Evolutionary conservation across 148 eudicot genomes (phyloP).

Genomic region (Camellia lanceoleosa): DNA sequence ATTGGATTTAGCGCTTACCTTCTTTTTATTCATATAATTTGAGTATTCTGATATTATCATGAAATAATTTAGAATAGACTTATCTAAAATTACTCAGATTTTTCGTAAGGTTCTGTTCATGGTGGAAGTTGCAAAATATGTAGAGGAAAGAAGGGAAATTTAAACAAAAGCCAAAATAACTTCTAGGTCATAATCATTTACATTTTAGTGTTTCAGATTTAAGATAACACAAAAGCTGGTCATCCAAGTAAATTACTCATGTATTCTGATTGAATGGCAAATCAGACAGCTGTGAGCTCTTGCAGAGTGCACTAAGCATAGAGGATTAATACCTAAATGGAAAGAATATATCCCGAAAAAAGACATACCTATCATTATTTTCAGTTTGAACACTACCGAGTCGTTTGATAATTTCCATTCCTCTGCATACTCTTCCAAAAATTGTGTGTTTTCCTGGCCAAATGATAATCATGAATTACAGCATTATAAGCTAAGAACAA

Average conservation of each 20-base stretch:
- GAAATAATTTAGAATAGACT: background rate
- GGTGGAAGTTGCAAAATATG: background rate
- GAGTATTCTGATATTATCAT: background rate
- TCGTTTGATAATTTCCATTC: constrained; percentile 95
- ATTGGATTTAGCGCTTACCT: background rate
- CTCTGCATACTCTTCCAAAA: constrained; percentile 87
- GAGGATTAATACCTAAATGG: background rate
- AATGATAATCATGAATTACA: background rate
- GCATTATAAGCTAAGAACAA: background rate
- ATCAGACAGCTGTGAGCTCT: background rate
- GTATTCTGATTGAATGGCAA: background rate
- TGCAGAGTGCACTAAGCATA: background rate
- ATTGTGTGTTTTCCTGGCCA: constrained; percentile 91
- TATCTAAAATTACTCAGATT: background rate
- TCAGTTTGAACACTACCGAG: constrained; percentile 96
- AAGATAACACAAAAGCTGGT: constrained; percentile 8
- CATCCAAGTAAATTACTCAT: background rate
- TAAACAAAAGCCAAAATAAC: background rate
- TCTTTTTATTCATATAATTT: background rate
- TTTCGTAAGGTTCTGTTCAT: background rate
- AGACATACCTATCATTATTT: constrained; percentile 75
- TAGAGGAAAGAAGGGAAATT: background rate
- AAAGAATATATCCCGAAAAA: background rate
- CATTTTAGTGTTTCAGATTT: background rate
- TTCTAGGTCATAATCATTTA: background rate